These are phyloP conservation scores for Aphanomyces invadans DNA, from an alignment of 352 stramenopile genomes.

Conservation along the genomic window DNA sequence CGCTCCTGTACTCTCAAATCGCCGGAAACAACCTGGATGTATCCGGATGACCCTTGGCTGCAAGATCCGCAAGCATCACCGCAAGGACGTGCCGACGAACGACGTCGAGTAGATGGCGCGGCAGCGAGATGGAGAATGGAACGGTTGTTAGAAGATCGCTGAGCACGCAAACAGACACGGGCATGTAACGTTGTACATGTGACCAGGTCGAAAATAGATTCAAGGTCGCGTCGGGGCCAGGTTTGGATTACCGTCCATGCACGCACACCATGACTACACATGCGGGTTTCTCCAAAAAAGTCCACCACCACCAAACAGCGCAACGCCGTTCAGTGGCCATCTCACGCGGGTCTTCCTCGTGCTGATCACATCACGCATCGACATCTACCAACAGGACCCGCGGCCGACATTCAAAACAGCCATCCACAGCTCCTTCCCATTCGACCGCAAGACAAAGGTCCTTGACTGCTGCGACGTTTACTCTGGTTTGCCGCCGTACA, in stretches of 20 bases:
- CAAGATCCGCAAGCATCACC: neutral
- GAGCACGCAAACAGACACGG: too few relatives aligned
- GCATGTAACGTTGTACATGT: too few relatives aligned
- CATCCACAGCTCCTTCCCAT: slow-evolving; percentile 49
- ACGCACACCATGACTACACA: slow-evolving; percentile 2
- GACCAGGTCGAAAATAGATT: too few relatives aligned
- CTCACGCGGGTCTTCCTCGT: slow-evolving; percentile 57
- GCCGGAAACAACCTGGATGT: neutral
- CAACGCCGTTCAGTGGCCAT: slow-evolving; percentile 30
- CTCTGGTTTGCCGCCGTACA: slow-evolving; percentile 39
- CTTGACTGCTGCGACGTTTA: slow-evolving; percentile 63
- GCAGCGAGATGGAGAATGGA: neutral
- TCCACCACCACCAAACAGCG: neutral
- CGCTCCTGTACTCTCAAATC: neutral
- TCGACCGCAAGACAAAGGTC: slow-evolving; percentile 38
- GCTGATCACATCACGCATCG: slow-evolving; percentile 63
- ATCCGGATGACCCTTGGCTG: neutral
- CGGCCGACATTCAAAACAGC: slow-evolving; percentile 49
- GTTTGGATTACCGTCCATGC: too few relatives aligned
- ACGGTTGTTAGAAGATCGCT: too few relatives aligned
- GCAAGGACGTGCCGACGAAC: neutral
- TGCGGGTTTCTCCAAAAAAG: neutral
- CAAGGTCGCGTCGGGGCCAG: too few relatives aligned
- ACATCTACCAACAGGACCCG: slow-evolving; percentile 58
- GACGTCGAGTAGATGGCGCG: neutral